Conservation (phyloP, 768 basidiomycete genomes). For the Hygrocybe coccinea region DNA sequence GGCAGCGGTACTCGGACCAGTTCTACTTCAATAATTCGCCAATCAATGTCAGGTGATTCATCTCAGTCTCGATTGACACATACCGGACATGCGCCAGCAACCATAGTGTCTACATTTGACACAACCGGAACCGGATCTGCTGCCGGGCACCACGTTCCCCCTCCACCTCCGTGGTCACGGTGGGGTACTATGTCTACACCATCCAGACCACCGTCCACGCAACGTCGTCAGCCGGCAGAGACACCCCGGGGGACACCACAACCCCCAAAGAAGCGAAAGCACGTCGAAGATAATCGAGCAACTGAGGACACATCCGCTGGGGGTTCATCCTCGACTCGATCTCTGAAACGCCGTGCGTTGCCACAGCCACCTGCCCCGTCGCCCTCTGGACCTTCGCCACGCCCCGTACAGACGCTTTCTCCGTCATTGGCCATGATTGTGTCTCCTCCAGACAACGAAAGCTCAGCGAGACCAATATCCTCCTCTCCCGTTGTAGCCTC, state of each 20-base stretch:
- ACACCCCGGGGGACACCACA: constrained; percentile 32
- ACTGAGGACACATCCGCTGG: constrained; percentile 21
- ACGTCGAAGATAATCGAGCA: constrained; percentile 33
- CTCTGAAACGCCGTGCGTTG: constrained; percentile 37
- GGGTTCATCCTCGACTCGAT: constrained; percentile 23
- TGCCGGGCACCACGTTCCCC: constrained; percentile 13
- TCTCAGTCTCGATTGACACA: constrained; percentile 12
- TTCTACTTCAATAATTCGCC: constrained; percentile 14
- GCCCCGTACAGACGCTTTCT: constrained; percentile 46
- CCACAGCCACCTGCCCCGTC: constrained; percentile 28
- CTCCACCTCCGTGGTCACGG: constrained; percentile 45
- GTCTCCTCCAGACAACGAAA: constrained; percentile 46
- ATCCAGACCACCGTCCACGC: constrained; percentile 41
- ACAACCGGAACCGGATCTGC: constrained; percentile 5
- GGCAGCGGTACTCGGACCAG: constrained; percentile 14
- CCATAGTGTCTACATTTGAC: constrained; percentile 3
- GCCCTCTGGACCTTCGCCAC: constrained; percentile 27
- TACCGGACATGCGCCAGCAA: constrained; percentile 15
- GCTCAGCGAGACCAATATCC: constrained; percentile 27
- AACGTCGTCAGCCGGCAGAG: constrained; percentile 35
- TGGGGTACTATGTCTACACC: constrained; percentile 47
- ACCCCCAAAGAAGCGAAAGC: constrained; percentile 45
- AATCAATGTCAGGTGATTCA: constrained; percentile 11
- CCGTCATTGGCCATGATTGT: constrained; percentile 63
- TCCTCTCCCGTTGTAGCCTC: neutral